Base-by-base conservation (phyloP, 1,284 basidiomycete genomes). In the Cryptococcus maquisensis region DNA sequence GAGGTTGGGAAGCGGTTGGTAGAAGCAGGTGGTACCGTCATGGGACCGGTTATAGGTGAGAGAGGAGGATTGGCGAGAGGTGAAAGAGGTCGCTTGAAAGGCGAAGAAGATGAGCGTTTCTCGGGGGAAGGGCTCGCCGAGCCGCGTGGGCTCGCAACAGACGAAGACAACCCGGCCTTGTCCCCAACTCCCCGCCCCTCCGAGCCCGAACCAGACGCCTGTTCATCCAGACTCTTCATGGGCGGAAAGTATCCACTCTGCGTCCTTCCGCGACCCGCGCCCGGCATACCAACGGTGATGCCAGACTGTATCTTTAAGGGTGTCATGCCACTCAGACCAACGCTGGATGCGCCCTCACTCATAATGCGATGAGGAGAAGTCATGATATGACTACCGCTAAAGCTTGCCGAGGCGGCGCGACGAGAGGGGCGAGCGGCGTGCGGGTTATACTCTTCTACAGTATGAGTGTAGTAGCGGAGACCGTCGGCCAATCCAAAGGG, bases 381-480 rank as follows among this genome's bases (percentile, higher is more conserved):
- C 2, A 59, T 26, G 47, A 56, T 56, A 12, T 56, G 54, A 23
- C 49, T 50, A 10, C 40, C 48, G 4, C 28, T 28, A n/a, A 47
- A 47, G 18, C 44, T 54, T 15, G 52, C 23, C 8, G 63, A 64
- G 2, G 57, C 57, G 3, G 62, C 63, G 23, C 64, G 51, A 13
- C 65, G 52, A 23, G 62, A 56, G 3, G 49, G 48, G 36, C 58
- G 57, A 13, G 57, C 37, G 5, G 60, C 46, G 16, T 54, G 42
- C 0, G 73, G 88, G 2, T 86, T 89, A 86, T 89, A 93, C 66
- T 91, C 89, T 70, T 96, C 93, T 5, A 94, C 91, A 69, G 94
- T 87, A 16, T 96, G 84, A 81, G 92, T 86, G 74, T 89, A 93
- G 69, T 91, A 97, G 65, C 92, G 90, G 54, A 94, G 84, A 12